Percentiles rank a stretch among this genome's conserved stretches.
Conservation (phyloP, 495 filamentous ascomycete genomes). For the Aspergillus egyptiacus region DNA sequence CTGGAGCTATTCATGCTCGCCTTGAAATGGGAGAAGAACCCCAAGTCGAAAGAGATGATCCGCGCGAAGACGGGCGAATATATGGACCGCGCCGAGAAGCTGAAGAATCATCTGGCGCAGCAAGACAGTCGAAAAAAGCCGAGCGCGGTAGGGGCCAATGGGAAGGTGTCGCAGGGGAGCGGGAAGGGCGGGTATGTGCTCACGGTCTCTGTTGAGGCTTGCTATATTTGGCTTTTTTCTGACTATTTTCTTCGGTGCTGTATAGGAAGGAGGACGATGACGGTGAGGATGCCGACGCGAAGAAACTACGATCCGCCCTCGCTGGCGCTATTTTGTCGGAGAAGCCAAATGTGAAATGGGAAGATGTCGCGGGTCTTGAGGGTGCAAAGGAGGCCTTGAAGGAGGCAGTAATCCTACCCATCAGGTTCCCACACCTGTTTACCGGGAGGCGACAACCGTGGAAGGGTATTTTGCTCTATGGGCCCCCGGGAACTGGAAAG, state of each 20-base stretch:
- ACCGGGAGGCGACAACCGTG: constrained; percentile 95
- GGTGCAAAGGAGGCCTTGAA: constrained; percentile 94
- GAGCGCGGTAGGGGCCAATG: constrained; percentile 76
- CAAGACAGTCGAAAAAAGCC: constrained; percentile 71
- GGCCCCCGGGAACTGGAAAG: constrained; percentile 95
- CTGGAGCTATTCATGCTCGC: constrained; percentile 96
- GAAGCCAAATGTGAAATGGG: constrained; percentile 93
- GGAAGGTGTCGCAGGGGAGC: constrained; percentile 60
- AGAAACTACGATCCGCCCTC: constrained; percentile 87
- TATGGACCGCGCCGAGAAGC: constrained; percentile 96
- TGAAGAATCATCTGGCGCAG: constrained; percentile 81
- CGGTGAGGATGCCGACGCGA: constrained; percentile 73
- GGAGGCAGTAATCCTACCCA: constrained; percentile 93
- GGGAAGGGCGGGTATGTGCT: constrained; percentile 57
- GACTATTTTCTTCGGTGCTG: not conserved
- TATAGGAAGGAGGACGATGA: constrained; percentile 55
- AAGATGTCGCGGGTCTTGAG: constrained; percentile 96
- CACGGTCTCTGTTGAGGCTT: not conserved
- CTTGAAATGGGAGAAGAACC: constrained; percentile 98
- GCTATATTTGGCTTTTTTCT: not conserved
- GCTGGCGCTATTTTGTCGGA: constrained; percentile 90
- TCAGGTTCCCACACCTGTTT: constrained; percentile 97
- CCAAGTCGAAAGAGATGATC: constrained; percentile 93
- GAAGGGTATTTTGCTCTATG: constrained; percentile 96
- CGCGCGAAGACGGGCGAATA: constrained; percentile 88